phyloP scores from a whole-genome alignment of 768 basidiomycete genomes.

The Xerocomellus intermedius region DNA sequence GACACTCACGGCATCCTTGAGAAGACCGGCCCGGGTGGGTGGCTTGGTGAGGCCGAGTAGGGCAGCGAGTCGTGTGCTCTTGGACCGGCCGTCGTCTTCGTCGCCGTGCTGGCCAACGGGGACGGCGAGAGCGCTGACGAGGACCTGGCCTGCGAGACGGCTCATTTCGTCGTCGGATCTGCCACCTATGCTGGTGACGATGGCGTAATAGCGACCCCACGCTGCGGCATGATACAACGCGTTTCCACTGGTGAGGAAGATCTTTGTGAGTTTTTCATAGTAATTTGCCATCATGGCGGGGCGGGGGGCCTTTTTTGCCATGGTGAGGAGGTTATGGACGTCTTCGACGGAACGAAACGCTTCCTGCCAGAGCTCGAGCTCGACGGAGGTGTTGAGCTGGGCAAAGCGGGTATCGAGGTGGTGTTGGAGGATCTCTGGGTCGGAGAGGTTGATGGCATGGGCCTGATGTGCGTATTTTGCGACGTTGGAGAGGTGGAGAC shows the following conservation, averaged over 20 bases:
- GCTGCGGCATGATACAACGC: conserved; percentile 96
- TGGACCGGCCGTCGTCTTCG: conserved; percentile 55
- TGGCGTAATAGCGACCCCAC: conserved; percentile 82
- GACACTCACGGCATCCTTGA: conserved; percentile 78
- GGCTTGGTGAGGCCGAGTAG: conserved; percentile 80
- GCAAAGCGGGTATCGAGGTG: conserved; percentile 97
- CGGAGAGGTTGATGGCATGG: conserved; percentile 93
- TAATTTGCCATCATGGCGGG: conserved; percentile 98
- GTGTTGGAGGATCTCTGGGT: conserved; percentile 91
- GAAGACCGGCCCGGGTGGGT: conserved; percentile 82
- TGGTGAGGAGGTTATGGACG: conserved; percentile 90
- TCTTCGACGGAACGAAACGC: conserved; percentile 98
- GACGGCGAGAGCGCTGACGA: conserved; percentile 90
- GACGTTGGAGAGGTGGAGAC: conserved; percentile 91
- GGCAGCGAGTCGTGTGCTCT: conserved; percentile 76
- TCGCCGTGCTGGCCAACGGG: conserved; percentile 69
- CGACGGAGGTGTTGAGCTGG: conserved; percentile 94
- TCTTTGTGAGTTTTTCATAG: conserved; percentile 96
- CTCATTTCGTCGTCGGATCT: conserved; percentile 76
- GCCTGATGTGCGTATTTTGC: conserved; percentile 94
- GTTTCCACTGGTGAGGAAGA: conserved; percentile 94
- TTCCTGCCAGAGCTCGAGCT: conserved; percentile 98
- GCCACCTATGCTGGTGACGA: conserved; percentile 69
- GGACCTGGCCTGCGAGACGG: conserved; percentile 84
- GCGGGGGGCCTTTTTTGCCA: conserved; percentile 90